Evolutionary conservation across 225 moss, liverwort and hornwort species (phyloP), one percentile per base, ranked within the genome.

Genomic region (Polytrichum commune): DNA sequence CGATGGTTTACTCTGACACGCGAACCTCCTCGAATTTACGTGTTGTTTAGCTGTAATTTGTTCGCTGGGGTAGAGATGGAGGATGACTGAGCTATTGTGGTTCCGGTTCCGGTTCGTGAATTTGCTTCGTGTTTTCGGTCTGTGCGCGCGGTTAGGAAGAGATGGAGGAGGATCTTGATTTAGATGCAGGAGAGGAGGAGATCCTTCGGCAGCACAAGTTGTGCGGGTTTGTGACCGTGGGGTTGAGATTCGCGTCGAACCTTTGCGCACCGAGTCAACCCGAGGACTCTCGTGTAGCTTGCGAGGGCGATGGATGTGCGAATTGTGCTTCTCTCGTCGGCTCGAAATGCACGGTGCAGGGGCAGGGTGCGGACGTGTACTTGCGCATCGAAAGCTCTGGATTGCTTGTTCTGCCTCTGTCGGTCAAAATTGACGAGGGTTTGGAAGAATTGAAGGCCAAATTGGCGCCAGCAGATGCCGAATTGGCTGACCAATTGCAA

Each of bases 321-420:
- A 61, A 19, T 74, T 75, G 64, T 53, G 65, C 56, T 33, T 29
- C 71, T 63, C 71, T 85, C 57, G 71, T 82, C 35, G 84, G 84
- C 70, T 75, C 76, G 67, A 70, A 77, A 78, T 88, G 88, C 63
- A 70, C 62, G 28, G 66, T 88, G 73, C 71, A 77, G 61, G 82
- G 82, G 22, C 62, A 68, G 18, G 72, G 73, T 26, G 46, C 69
- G 5, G 74, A 69, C 6, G 68, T 80, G 20, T 77, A 75, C 26
- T 65, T 88, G 19, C 73, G 71, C 9, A 68, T 82, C 56, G 77
- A 77, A 38, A 55, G 55, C n/a, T 73, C 65, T 8, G 84, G 66
- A 24, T 68, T 80, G 76, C 64, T 68, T n/a, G 60, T 88, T 46
- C 53, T 70, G 55, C 88, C 88, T 53, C 72, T 82, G 65, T 33